Evolutionary conservation across 768 basidiomycete genomes (phyloP).

Genomic region (Hygrophoropsis aurantiaca): DNA sequence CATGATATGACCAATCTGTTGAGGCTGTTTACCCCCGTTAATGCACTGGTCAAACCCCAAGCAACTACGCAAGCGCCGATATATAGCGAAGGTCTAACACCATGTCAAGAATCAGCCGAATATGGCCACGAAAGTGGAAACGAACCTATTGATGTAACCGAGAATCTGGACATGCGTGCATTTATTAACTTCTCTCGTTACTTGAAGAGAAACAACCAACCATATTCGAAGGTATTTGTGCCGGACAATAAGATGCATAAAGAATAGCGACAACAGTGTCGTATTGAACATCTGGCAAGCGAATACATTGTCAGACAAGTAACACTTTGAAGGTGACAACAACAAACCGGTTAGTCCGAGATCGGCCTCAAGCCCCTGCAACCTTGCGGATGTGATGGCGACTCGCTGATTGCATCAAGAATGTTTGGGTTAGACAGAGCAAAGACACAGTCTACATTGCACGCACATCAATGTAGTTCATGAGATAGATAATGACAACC

Average conservation of each 20-base stretch:
- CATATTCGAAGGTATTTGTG: slow-evolving; percentile 70
- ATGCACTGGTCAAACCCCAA: slow-evolving; percentile 60
- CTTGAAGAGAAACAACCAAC: too few relatives aligned
- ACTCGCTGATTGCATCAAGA: slow-evolving; percentile 28
- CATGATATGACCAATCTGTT: not conserved
- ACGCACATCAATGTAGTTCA: slow-evolving; percentile 28
- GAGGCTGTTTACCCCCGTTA: slow-evolving; percentile 52
- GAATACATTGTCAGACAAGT: not conserved
- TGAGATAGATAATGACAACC: slow-evolving; percentile 18
- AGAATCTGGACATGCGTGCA: slow-evolving; percentile 48
- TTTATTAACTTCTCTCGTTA: too few relatives aligned
- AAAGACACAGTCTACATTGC: not conserved
- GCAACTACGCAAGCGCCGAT: too few relatives aligned
- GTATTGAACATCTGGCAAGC: slow-evolving; percentile 48
- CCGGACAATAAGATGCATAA: too few relatives aligned
- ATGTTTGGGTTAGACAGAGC: not conserved
- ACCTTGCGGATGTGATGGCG: slow-evolving; percentile 36
- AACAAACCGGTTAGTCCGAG: slow-evolving; percentile 30
- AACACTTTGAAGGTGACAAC: not conserved
- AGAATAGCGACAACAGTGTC: slow-evolving; percentile 55
- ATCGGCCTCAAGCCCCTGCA: slow-evolving; percentile 41
- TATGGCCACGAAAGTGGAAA: too few relatives aligned
- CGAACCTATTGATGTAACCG: slow-evolving; percentile 53
- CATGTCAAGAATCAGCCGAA: slow-evolving; percentile 61
- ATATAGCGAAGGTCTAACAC: too few relatives aligned